Evolutionary conservation across 2,329 filamentous ascomycete genomes (phyloP), one percentile per base, ranked within the genome.

Genomic region (Trichoderma endophyticum): DNA sequence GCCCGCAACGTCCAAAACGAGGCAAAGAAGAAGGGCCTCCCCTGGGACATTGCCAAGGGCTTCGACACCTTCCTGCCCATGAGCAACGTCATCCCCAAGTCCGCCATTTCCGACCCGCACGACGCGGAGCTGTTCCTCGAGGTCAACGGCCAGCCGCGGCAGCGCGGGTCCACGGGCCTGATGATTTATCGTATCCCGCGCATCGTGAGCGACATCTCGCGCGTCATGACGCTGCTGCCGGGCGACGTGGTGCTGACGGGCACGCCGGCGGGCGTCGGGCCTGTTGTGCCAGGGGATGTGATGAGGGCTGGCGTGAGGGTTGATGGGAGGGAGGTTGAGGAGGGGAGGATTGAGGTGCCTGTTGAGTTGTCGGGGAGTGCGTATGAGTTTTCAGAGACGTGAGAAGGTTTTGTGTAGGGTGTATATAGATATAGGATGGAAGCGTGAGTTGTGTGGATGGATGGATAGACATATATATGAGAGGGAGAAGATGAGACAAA

Each of bases 31-130:
- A 97, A 82, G 86, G 94, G 96, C 43, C 90, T 98, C 18, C 96
- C 96, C 8, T 99, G 96, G 96, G 90, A 91, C 78, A 98, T 98
- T 76, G 92, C 93, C 76, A 99, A 99, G 86, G 96, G 96, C 61
- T 99, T 98, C 81, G 96, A 99, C 82, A 98, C 96, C 3, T 99
- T 99, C 85, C 87, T 97, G 66, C 96, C 96, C 72, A 88, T 99
- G 79, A 93, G 92, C 81, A 86, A 91, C 75, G 86, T 93, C 70
- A 97, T 99, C 77, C 86, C 90, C 76, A 97, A 97, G 84, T 86
- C 88, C 43, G 86, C 88, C 75, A 94, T 99, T 76, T 88, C 92
- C 14, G 90, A 98, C 83, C 96, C 96, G 36, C 95, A 98, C 81
- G 90, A 95, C 78, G 91, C 93, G 21, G 92, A 97, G 83, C 84